phyloP scores from a whole-genome alignment of 345 rosid species.

The Arabidopsis arenosa region DNA sequence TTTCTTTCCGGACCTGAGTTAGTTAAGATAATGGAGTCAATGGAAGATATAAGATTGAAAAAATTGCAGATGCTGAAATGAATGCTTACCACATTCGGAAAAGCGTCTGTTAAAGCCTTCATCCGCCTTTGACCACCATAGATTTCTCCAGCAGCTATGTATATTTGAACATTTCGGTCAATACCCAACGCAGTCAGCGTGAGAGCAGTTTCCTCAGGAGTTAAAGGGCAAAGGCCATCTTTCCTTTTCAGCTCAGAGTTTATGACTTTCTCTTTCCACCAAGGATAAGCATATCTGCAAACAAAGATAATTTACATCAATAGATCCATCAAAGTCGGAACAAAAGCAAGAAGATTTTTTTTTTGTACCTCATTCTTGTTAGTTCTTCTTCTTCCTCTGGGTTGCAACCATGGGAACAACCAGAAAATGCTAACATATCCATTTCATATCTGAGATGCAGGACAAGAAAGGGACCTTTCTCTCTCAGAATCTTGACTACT shows the following conservation, averaged over 20 bases:
- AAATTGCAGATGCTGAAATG: neutral
- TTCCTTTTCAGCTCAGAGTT: slow-evolving; percentile 81
- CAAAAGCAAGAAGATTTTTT: slow-evolving; percentile 22
- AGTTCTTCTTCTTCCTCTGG: slow-evolving; percentile 79
- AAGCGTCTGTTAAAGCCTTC: slow-evolving; percentile 61
- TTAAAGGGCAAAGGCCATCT: slow-evolving; percentile 91
- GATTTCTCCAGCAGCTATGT: slow-evolving; percentile 96
- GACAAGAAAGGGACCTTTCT: slow-evolving; percentile 84
- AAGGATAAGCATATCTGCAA: slow-evolving; percentile 80
- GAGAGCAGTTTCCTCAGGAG: slow-evolving; percentile 97
- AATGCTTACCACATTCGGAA: slow-evolving; percentile 81
- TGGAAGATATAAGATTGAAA: neutral
- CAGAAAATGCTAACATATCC: slow-evolving; percentile 99
- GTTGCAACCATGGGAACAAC: slow-evolving; percentile 92
- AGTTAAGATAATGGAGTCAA: slow-evolving; percentile 15
- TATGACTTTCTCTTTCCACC: slow-evolving; percentile 89
- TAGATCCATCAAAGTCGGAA: slow-evolving; percentile 7
- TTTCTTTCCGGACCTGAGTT: slow-evolving; percentile 87
- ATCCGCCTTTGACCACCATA: slow-evolving; percentile 85
- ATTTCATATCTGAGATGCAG: slow-evolving; percentile 97
- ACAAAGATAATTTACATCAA: slow-evolving; percentile 26
- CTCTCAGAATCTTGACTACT: slow-evolving; percentile 70
- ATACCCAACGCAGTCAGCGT: slow-evolving; percentile 73
- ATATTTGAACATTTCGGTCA: slow-evolving; percentile 78
- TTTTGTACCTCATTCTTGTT: slow-evolving; percentile 75